Conservation (phyloP, 352 stramenopile species). For the Globisporangium uncinulatum region DNA sequence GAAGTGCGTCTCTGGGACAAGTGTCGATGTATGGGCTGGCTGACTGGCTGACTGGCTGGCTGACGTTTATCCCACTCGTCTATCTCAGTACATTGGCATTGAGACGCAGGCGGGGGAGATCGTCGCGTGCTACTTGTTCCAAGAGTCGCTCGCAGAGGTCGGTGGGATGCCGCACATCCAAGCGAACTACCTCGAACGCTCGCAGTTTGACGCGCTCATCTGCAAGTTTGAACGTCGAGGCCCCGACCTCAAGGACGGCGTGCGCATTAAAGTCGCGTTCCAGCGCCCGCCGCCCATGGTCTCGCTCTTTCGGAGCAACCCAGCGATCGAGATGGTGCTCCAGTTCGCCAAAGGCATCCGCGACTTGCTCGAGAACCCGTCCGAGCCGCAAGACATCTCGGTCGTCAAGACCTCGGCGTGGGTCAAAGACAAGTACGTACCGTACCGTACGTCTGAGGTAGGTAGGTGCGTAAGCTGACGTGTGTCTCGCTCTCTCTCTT, state of each 20-base stretch:
- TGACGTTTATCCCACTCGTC: background rate
- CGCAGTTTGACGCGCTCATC: conserved; percentile 80
- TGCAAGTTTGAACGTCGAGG: conserved; percentile 81
- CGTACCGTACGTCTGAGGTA: no score
- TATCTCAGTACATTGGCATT: conserved; percentile 72
- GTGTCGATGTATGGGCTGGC: no score
- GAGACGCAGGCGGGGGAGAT: conserved; percentile 71
- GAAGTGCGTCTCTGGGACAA: conserved; percentile 23
- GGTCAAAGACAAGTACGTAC: conserved; percentile 77
- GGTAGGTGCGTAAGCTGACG: no score
- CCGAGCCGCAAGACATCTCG: conserved; percentile 74
- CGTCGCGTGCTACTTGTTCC: conserved; percentile 80
- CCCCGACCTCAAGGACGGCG: conserved; percentile 58
- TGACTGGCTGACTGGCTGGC: conserved; percentile 8
- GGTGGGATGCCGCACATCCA: conserved; percentile 79
- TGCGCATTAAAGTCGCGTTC: conserved; percentile 83
- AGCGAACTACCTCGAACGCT: conserved; percentile 71
- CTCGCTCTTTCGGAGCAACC: conserved; percentile 77
- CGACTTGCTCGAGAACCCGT: conserved; percentile 72
- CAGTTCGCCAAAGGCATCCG: conserved; percentile 75
- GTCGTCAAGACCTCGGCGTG: conserved; percentile 77
- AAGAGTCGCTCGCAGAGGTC: conserved; percentile 79
- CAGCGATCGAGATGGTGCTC: conserved; percentile 77
- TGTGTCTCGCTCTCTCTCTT: conserved; percentile 12
- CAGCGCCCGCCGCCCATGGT: conserved; percentile 78